These are phyloP conservation scores for Aspergillus sp. DNA, from an alignment of 2,329 filamentous ascomycete species.

Conservation along the genomic window DNA sequence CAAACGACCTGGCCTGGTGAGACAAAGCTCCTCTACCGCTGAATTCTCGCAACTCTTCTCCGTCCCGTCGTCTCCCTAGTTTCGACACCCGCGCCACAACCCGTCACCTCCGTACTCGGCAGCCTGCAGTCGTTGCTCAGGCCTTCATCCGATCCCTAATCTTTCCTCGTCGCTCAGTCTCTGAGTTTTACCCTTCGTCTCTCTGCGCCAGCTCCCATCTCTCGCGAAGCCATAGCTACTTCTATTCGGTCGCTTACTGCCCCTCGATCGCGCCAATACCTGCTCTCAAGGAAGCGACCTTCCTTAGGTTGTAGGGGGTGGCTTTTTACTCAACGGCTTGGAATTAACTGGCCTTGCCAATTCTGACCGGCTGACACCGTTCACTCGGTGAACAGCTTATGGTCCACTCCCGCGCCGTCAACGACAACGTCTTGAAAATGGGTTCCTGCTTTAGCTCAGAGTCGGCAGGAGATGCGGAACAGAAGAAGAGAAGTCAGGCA, in stretches of 20 bases:
- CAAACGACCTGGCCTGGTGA: slow-evolving; percentile 9
- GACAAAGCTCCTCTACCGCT: slow-evolving; percentile 10
- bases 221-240: slow-evolving; percentile 12
- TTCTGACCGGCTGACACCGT: slow-evolving; percentile 25
- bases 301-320: slow-evolving; percentile 1
- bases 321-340: slow-evolving; percentile 3
- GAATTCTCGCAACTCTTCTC: slow-evolving; percentile 8
- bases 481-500: slow-evolving; percentile 94
- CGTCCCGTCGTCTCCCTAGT: slow-evolving; percentile 15
- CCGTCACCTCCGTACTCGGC: slow-evolving; percentile 18
- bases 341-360: slow-evolving; percentile 20
- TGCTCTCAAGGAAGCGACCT: background rate
- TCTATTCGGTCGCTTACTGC: slow-evolving; percentile 10
- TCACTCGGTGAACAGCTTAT: slow-evolving; percentile 25
- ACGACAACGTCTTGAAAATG: slow-evolving; percentile 56
- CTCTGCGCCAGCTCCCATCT: slow-evolving; percentile 16
- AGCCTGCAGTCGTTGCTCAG: slow-evolving; percentile 23
- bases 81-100: slow-evolving; percentile 21
- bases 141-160: slow-evolving; percentile 18
- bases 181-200: slow-evolving; percentile 14
- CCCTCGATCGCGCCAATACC: slow-evolving; percentile 10
- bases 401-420: slow-evolving; percentile 23
- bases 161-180: slow-evolving; percentile 11
- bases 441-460: slow-evolving; percentile 89
- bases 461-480: slow-evolving; percentile 76